Evolutionary conservation across 208 protist genomes (phyloP).

Genomic region (Trypanosoma congolense): DNA sequence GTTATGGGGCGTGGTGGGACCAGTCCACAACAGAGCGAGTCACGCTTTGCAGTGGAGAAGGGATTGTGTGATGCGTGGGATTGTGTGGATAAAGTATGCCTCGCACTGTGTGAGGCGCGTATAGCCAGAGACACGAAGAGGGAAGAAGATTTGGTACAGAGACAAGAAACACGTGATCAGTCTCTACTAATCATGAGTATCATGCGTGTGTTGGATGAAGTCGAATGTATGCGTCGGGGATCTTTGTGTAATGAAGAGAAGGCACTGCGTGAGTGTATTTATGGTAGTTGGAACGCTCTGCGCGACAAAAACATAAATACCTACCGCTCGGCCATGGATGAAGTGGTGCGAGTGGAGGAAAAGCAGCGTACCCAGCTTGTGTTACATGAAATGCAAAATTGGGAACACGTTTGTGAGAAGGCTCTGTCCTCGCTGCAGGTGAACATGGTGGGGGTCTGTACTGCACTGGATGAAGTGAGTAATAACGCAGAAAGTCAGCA

Average conservation of each 20-base stretch:
- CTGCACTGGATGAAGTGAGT: too few relatives aligned
- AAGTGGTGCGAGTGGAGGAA: neutral
- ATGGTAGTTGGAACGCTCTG: neutral
- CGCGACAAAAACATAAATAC: neutral
- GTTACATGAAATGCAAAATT: neutral
- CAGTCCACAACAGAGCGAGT: neutral
- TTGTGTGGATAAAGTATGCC: neutral
- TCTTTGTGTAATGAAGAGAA: neutral
- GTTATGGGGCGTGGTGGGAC: neutral
- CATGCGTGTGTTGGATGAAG: too few relatives aligned
- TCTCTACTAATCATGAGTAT: too few relatives aligned
- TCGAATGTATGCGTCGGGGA: neutral
- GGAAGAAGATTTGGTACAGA: neutral
- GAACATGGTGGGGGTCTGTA: too few relatives aligned
- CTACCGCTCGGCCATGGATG: neutral
- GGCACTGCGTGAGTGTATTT: neutral
- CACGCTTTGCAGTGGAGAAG: neutral
- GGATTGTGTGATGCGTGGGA: conserved; percentile 1
- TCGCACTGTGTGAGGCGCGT: neutral
- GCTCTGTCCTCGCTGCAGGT: too few relatives aligned
- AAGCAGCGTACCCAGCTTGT: neutral
- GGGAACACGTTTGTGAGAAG: too few relatives aligned
- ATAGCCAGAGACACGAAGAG: neutral
- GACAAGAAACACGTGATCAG: neutral
- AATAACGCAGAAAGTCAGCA: too few relatives aligned